Evolutionary conservation across 805 yeast genomes (phyloP).

Genomic region (Tetrapisispora arboricola): DNA sequence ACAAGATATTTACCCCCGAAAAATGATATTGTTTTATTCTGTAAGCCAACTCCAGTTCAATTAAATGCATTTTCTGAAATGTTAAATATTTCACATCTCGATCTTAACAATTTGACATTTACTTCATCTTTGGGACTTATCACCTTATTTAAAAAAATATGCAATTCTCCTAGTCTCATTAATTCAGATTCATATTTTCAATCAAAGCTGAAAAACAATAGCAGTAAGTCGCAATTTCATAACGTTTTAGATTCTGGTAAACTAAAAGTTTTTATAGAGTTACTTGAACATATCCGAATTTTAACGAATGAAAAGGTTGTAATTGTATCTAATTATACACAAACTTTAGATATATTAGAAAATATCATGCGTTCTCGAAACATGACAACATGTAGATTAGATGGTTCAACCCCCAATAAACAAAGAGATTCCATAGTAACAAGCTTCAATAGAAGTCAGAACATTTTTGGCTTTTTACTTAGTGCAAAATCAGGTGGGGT

Average conservation of each 20-base stretch:
- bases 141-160: slow-evolving; percentile 64
- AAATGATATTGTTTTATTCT: slow-evolving; percentile 67
- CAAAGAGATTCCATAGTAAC: slow-evolving; percentile 57
- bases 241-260: slow-evolving; percentile 46
- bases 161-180: slow-evolving; percentile 69
- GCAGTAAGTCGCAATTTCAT: slow-evolving; percentile 8
- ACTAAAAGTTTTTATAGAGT: slow-evolving; percentile 44
- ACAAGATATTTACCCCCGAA: slow-evolving; percentile 57
- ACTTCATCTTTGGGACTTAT: slow-evolving; percentile 55
- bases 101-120: slow-evolving; percentile 22
- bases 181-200: slow-evolving; percentile 34
- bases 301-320: slow-evolving; percentile 61
- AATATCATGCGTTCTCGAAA: slow-evolving; percentile 39
- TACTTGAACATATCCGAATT: slow-evolving; percentile 40
- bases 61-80: slow-evolving; percentile 43
- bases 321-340: slow-evolving; percentile 77
- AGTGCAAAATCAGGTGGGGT: slow-evolving; percentile 92
- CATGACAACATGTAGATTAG: slow-evolving; percentile 52
- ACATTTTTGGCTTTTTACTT: slow-evolving; percentile 55
- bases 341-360: slow-evolving; percentile 72
- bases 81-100: slow-evolving; percentile 22
- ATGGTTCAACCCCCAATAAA: slow-evolving; percentile 71
- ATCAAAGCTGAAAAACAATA: slow-evolving; percentile 5
- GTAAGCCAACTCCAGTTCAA: slow-evolving; percentile 64
- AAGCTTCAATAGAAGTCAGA: slow-evolving; percentile 47